phyloP scores from a whole-genome alignment of 164 flowering plant species.

The Kalanchoe fedtschenkoi region DNA sequence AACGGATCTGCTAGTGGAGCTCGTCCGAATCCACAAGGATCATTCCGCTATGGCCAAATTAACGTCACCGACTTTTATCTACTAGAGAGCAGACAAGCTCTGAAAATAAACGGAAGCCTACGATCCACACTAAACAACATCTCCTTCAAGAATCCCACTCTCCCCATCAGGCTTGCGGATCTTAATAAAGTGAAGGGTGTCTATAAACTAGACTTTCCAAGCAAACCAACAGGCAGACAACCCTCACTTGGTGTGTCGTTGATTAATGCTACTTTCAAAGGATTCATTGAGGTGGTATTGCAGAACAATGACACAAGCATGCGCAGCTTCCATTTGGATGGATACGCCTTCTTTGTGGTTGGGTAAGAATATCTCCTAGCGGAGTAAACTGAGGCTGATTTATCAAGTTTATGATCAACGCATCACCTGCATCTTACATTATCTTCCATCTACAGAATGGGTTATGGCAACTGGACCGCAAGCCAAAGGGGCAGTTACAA shows the following conservation, averaged over 20 bases:
- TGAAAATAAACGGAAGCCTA: constrained; percentile 30
- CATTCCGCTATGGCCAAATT: constrained; percentile 59
- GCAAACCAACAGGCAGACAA: constrained; percentile 25
- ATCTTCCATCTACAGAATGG: constrained; percentile 48
- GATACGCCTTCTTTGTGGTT: constrained; percentile 66
- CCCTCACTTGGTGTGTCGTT: constrained; percentile 35
- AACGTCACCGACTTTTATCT: constrained; percentile 44
- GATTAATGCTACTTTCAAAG: constrained; percentile 57
- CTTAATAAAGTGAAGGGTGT: constrained; percentile 31
- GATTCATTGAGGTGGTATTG: constrained; percentile 57
- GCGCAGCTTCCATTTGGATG: constrained; percentile 68
- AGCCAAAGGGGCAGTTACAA: constrained; percentile 54
- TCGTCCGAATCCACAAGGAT: constrained; percentile 85
- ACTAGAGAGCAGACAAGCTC: constrained; percentile 33
- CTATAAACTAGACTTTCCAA: constrained; percentile 63
- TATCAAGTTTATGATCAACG: neutral
- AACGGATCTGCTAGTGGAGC: constrained; percentile 70
- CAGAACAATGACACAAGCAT: constrained; percentile 60
- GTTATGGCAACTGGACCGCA: constrained; percentile 72
- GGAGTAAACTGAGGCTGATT: neutral
- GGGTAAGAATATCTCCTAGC: constrained; percentile 32
- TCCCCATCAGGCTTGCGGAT: constrained; percentile 71
- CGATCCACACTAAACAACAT: constrained; percentile 52
- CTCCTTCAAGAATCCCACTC: constrained; percentile 42
- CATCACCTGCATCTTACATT: neutral